Evolutionary conservation across 2,329 filamentous ascomycete genomes (phyloP).

Genomic region (Cladosporium colombiae): DNA sequence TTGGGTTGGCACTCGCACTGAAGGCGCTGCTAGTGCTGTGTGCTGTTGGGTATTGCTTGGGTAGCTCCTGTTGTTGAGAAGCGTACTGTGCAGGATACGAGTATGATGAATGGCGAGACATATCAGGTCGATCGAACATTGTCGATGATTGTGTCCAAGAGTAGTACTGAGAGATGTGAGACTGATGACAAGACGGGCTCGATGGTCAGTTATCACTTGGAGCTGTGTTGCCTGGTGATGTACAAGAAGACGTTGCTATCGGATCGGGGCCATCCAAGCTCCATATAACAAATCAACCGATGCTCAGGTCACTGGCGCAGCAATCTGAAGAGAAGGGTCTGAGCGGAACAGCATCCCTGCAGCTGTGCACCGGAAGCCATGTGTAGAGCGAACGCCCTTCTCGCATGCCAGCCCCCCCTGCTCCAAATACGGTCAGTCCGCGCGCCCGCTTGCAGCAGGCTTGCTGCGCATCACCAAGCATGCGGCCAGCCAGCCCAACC

Average conservation of each 20-base stretch:
- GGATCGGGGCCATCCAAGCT: constrained; percentile 15
- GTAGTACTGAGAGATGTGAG: not conserved
- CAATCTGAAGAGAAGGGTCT: constrained; percentile 15
- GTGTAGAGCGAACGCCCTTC: constrained; percentile 19
- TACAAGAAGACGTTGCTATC: constrained; percentile 7
- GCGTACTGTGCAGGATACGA: constrained; percentile 41
- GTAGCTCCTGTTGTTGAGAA: constrained; percentile 45
- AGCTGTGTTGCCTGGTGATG: not conserved
- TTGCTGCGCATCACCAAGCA: constrained; percentile 13
- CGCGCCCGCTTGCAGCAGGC: constrained; percentile 14
- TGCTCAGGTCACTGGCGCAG: constrained; percentile 21
- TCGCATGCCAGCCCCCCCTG: constrained; percentile 19
- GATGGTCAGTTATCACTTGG: not conserved
- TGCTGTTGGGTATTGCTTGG: constrained; percentile 65
- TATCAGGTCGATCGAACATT: constrained; percentile 36
- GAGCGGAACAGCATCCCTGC: constrained; percentile 20
- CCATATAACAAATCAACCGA: constrained; percentile 19
- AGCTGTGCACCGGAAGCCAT: constrained; percentile 10
- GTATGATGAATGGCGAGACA: constrained; percentile 50
- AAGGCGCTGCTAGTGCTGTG: constrained; percentile 91
- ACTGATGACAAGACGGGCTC: not conserved
- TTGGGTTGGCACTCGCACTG: constrained; percentile 88
- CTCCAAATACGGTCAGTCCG: constrained; percentile 20
- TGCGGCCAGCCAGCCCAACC: constrained; percentile 7
- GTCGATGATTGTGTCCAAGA: constrained; percentile 6